A percentile compares a stretch with the other conserved stretches of the same genome.
Evolutionary conservation across 2,329 filamentous ascomycete species (phyloP).

Genomic region (Sordariomycetes sp.): DNA sequence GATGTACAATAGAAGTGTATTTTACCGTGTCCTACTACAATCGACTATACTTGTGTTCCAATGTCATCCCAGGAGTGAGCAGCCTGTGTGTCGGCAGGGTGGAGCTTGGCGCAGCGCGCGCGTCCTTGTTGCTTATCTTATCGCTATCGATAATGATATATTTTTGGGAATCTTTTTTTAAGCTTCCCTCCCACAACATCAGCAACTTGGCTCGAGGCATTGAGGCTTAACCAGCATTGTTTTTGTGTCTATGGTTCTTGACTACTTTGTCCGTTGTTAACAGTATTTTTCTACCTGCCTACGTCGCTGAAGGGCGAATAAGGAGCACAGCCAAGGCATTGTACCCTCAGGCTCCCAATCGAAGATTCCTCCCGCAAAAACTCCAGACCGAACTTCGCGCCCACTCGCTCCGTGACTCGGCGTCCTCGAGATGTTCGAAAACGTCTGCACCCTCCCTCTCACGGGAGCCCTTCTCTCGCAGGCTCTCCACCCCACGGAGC

Average conservation of each 20-base stretch:
- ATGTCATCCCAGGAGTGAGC: not conserved
- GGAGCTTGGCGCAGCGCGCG: not conserved
- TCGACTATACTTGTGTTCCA: not conserved
- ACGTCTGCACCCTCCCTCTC: conserved; percentile 80
- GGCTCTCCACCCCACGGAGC: conserved; percentile 73
- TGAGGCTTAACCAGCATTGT: no score
- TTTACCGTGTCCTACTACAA: not conserved
- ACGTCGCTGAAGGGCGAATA: no score
- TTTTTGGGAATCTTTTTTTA: not conserved
- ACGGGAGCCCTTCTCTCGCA: conserved; percentile 81
- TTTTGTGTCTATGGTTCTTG: not conserved
- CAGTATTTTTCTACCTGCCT: not conserved
- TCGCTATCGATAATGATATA: not conserved
- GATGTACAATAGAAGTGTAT: conserved; percentile 5
- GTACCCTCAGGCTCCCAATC: no score
- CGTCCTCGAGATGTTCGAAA: conserved; percentile 62
- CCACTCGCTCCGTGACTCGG: no score
- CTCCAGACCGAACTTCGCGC: no score
- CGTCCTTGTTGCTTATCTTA: not conserved
- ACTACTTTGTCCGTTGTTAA: not conserved
- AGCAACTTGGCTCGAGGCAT: not conserved
- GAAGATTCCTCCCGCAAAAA: no score
- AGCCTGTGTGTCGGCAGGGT: not conserved
- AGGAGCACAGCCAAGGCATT: no score
- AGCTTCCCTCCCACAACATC: not conserved